Evolutionary conservation across 345 rosid genomes (phyloP).

Genomic region (Dipteronia dyeriana): DNA sequence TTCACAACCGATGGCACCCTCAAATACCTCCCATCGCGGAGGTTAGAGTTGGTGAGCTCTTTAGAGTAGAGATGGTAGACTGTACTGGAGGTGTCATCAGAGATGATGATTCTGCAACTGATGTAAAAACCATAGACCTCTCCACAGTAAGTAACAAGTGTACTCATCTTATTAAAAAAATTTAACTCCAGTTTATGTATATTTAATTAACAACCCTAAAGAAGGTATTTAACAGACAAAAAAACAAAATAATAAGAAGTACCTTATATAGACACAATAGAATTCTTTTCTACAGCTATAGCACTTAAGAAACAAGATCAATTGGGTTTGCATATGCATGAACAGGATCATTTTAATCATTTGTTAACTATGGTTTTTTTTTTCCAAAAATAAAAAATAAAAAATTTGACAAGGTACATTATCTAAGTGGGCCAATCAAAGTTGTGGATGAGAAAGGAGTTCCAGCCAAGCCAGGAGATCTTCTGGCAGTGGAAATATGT

Average conservation of each 20-base stretch:
- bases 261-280: neutral
- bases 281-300: neutral
- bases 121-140: slow-evolving; percentile 50
- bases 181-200: neutral
- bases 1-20: slow-evolving; percentile 88
- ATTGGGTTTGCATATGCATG: neutral
- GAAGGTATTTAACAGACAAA: neutral
- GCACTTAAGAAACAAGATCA: neutral
- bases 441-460: slow-evolving; percentile 64
- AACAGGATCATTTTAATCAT: slow-evolving; percentile 1
- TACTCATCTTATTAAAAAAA: neutral
- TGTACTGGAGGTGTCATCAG: slow-evolving; percentile 65
- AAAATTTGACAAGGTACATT: slow-evolving; percentile 52
- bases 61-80: slow-evolving; percentile 70
- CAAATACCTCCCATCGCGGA: slow-evolving; percentile 55
- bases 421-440: slow-evolving; percentile 75
- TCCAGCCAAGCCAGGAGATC: slow-evolving; percentile 79
- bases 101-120: slow-evolving; percentile 60
- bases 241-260: neutral
- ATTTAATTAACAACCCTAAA: neutral
- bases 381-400: neutral
- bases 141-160: slow-evolving; percentile 49
- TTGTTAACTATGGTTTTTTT: neutral
- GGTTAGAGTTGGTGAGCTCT: slow-evolving; percentile 51
- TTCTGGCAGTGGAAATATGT: slow-evolving; percentile 80